Evolutionary conservation across 441 rosid species (phyloP).

Genomic region (Corymbia calophylla): DNA sequence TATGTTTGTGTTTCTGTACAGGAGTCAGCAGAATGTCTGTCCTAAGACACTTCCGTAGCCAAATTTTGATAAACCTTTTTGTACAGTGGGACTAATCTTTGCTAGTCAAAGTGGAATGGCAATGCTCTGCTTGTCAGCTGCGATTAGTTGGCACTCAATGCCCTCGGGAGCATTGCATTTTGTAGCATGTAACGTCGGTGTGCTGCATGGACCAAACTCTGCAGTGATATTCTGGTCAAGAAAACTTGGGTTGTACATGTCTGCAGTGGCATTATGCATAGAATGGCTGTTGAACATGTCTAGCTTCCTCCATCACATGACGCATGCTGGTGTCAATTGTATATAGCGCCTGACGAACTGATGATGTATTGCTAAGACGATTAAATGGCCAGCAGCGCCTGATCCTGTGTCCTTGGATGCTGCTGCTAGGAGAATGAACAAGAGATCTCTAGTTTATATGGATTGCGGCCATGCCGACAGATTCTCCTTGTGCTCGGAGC

Average conservation of each 20-base stretch:
- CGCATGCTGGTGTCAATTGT: neutral
- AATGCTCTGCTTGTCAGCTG: neutral
- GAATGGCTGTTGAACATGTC: neutral
- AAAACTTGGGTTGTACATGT: neutral
- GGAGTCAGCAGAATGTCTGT: neutral
- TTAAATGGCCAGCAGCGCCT: neutral
- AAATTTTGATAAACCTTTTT: neutral
- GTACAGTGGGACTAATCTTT: neutral
- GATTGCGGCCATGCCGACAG: neutral
- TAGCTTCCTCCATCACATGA: neutral
- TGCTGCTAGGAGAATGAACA: neutral
- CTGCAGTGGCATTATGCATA: neutral
- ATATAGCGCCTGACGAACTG: neutral
- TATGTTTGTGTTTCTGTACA: neutral
- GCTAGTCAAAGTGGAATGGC: neutral
- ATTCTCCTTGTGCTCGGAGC: neutral
- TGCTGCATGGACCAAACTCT: neutral
- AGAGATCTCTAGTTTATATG: neutral
- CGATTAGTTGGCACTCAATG: neutral
- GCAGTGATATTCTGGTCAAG: neutral
- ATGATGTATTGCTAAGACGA: neutral
- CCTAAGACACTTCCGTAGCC: neutral
- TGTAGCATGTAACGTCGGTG: neutral
- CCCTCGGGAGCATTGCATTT: neutral
- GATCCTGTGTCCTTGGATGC: neutral